Evolutionary conservation across 768 basidiomycete species (phyloP).

Genomic region (Suillus ampliporus): DNA sequence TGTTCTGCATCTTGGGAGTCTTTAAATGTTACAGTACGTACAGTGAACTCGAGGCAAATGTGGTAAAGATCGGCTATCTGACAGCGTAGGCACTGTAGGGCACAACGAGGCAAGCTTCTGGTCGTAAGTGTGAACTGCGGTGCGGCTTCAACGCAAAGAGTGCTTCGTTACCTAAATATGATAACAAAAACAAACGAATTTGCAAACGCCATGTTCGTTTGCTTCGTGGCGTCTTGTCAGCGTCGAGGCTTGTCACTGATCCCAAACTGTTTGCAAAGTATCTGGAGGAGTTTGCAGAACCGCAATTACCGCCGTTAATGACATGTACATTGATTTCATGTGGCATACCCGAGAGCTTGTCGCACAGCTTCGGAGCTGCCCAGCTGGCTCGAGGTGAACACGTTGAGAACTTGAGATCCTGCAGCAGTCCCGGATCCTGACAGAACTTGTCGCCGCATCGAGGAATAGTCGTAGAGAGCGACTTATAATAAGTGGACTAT

Average conservation of each 20-base stretch:
- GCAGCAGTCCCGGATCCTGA: neutral
- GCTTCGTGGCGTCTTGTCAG: too few species aligned
- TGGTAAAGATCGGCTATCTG: neutral
- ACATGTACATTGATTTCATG: neutral
- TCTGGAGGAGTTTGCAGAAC: neutral
- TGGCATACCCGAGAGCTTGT: neutral
- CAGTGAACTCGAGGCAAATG: neutral
- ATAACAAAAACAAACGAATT: too few species aligned
- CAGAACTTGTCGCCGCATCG: neutral
- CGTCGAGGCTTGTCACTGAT: too few species aligned
- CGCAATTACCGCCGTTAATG: neutral
- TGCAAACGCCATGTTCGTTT: neutral
- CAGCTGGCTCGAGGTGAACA: conserved; percentile 1
- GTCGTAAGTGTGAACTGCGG: neutral
- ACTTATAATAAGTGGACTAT: too few species aligned
- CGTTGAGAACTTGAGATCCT: conserved; percentile 5
- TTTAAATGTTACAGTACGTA: conserved; percentile 36
- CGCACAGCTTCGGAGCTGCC: neutral
- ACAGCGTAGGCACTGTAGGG: neutral
- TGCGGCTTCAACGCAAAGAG: neutral
- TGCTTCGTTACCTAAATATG: neutral
- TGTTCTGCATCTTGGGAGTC: conserved; percentile 16
- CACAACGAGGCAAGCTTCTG: neutral
- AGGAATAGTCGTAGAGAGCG: neutral
- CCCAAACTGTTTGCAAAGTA: too few species aligned